phyloP scores from a whole-genome alignment of 1,284 basidiomycete genomes.

The Puccinia novopanici region DNA sequence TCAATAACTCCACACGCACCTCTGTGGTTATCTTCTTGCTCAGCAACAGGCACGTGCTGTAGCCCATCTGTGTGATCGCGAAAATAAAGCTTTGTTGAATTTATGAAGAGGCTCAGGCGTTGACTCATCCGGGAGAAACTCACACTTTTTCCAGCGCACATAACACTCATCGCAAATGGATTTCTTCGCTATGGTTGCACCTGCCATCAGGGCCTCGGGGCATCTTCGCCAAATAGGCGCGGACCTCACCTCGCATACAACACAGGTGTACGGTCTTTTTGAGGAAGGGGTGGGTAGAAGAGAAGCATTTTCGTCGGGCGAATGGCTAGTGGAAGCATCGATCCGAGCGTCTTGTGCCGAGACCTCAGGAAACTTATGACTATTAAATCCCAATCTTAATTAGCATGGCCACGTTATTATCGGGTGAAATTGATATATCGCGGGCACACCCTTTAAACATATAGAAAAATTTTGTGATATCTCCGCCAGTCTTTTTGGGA shows the following conservation, averaged over 20 bases:
- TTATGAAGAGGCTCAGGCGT: background rate
- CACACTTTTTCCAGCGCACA: slow-evolving; percentile 49
- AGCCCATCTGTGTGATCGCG: slow-evolving; percentile 39
- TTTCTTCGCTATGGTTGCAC: slow-evolving; percentile 40
- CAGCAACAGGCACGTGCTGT: slow-evolving; percentile 45
- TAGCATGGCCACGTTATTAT: background rate
- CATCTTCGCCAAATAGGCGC: slow-evolving; percentile 43
- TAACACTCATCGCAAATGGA: slow-evolving; percentile 49
- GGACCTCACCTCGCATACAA: slow-evolving; percentile 42
- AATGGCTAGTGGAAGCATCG: slow-evolving; percentile 32
- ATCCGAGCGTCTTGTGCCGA: slow-evolving; percentile 32
- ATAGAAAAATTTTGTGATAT: slow-evolving; percentile 45
- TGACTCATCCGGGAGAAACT: background rate
- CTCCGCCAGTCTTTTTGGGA: slow-evolving; percentile 33
- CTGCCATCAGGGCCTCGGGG: slow-evolving; percentile 45
- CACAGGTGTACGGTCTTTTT: slow-evolving; percentile 47
- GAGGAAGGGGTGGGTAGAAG: slow-evolving; percentile 37
- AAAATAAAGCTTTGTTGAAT: background rate
- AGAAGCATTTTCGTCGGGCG: slow-evolving; percentile 36
- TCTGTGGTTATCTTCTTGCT: slow-evolving; percentile 46
- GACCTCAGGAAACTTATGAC: slow-evolving; percentile 40
- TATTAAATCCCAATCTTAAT: background rate
- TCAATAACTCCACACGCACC: background rate
- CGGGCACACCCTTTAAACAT: slow-evolving; percentile 51
- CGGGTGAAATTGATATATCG: background rate